Percentiles rank a stretch among this genome's conserved stretches.
Conservation (phyloP, 371 early-diverging fungal species). For the Rhizopus arrhizus region DNA sequence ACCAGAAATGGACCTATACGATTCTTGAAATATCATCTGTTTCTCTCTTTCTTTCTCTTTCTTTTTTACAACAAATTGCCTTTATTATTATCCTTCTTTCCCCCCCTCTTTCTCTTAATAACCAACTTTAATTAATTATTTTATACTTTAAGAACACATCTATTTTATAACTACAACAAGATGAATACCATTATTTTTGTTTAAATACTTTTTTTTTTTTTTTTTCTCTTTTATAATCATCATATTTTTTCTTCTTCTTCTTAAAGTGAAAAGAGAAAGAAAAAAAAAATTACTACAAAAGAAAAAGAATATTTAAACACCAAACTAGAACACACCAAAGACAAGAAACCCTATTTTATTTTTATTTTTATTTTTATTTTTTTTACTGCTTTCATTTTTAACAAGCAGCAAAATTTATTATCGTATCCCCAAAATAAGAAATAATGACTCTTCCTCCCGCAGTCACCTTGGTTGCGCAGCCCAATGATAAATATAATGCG, state of each 20-base stretch:
- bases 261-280: neutral
- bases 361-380: neutral
- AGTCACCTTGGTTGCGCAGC: slow-evolving; percentile 23
- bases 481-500: slow-evolving; percentile 23
- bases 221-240: neutral
- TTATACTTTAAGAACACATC: neutral
- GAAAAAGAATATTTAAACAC: neutral
- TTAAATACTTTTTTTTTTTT: slow-evolving; percentile 5
- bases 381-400: no score
- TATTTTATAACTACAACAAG: neutral
- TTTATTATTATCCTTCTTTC: neutral
- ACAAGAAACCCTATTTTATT: neutral
- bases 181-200: slow-evolving; percentile 2
- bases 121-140: neutral
- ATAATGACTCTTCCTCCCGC: slow-evolving; percentile 23
- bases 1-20: neutral
- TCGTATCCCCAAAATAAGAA: slow-evolving; percentile 9
- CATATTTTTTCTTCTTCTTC: neutral
- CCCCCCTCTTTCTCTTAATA: neutral
- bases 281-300: neutral
- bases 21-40: slow-evolving; percentile 1
- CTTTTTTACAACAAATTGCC: neutral
- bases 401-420: no score
- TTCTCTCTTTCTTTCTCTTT: neutral
- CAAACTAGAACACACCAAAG: neutral